Conservation (phyloP, 108 stramenopile genomes). For the Epipyxis sp. region DNA sequence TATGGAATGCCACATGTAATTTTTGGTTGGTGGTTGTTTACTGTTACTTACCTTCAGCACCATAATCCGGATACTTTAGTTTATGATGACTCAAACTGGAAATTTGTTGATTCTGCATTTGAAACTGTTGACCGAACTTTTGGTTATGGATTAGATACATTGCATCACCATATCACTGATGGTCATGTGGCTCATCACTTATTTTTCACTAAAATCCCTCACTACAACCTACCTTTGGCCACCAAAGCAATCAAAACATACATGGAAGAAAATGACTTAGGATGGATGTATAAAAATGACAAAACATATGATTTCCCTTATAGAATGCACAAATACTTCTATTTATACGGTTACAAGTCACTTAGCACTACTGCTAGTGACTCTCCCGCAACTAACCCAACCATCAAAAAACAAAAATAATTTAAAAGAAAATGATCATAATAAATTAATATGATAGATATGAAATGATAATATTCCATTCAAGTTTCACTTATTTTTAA, state of each 20-base stretch:
- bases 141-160: slow-evolving; percentile 68
- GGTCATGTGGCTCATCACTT: slow-evolving; percentile 84
- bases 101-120: slow-evolving; percentile 71
- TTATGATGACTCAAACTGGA: slow-evolving; percentile 71
- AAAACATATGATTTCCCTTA: too few relatives aligned
- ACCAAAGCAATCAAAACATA: not conserved
- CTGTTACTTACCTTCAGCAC: slow-evolving; percentile 87
- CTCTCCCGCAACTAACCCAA: too few relatives aligned
- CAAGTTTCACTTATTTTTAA: too few relatives aligned
- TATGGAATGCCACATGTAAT: slow-evolving; percentile 69
- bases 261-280: too few relatives aligned
- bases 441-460: too few relatives aligned
- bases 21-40: slow-evolving; percentile 78
- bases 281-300: too few relatives aligned
- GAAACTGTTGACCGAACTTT: slow-evolving; percentile 81
- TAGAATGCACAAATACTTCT: too few relatives aligned
- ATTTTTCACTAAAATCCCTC: slow-evolving; percentile 78
- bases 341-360: too few relatives aligned
- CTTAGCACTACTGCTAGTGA: too few relatives aligned
- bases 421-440: too few relatives aligned
- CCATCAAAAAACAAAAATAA: too few relatives aligned
- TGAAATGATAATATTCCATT: too few relatives aligned
- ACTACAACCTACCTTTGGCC: slow-evolving; percentile 61
- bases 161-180: slow-evolving; percentile 85
- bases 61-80: slow-evolving; percentile 74